These are phyloP conservation scores for Erysimum cheiranthoides DNA, from an alignment of 345 rosid species.

Conservation along the genomic window DNA sequence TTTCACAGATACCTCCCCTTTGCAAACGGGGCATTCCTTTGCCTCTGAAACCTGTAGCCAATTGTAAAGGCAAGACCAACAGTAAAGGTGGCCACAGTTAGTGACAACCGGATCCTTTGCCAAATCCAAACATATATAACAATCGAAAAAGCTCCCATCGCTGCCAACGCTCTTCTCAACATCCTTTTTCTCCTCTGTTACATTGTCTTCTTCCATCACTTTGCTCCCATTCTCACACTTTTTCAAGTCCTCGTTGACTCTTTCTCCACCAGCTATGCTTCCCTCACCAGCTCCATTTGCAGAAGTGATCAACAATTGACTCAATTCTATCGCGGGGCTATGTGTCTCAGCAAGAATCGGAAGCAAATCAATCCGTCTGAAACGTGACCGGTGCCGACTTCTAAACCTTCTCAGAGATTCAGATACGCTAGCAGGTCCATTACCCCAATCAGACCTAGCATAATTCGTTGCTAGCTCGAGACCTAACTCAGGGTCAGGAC, in stretches of 20 bases:
- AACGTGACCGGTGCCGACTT: slow-evolving; percentile 48
- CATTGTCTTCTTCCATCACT: slow-evolving; percentile 54
- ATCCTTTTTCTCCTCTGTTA: slow-evolving; percentile 56
- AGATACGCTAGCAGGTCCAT: slow-evolving; percentile 52
- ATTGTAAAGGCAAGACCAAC: slow-evolving; percentile 89
- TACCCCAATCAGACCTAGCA: slow-evolving; percentile 49
- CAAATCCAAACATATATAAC: slow-evolving; percentile 78
- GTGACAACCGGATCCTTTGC: slow-evolving; percentile 88
- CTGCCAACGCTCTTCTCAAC: slow-evolving; percentile 57
- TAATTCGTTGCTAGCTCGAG: slow-evolving; percentile 36
- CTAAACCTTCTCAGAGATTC: slow-evolving; percentile 59
- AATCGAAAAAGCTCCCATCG: slow-evolving; percentile 80
- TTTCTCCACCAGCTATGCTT: slow-evolving; percentile 71
- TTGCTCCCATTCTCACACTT: slow-evolving; percentile 68
- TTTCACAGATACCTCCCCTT: slow-evolving; percentile 74
- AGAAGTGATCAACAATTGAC: slow-evolving; percentile 48
- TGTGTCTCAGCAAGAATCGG: slow-evolving; percentile 48
- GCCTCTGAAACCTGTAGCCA: slow-evolving; percentile 80
- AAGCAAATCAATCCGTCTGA: slow-evolving; percentile 49
- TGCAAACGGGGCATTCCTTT: slow-evolving; percentile 95
- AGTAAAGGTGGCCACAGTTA: slow-evolving; percentile 88
- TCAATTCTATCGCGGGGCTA: slow-evolving; percentile 50
- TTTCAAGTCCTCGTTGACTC: slow-evolving; percentile 61
- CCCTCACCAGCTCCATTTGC: slow-evolving; percentile 69
- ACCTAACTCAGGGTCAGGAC: slow-evolving; percentile 69